phyloP scores from a whole-genome alignment of 208 protist species.

The Acanthamoeba healyi region DNA sequence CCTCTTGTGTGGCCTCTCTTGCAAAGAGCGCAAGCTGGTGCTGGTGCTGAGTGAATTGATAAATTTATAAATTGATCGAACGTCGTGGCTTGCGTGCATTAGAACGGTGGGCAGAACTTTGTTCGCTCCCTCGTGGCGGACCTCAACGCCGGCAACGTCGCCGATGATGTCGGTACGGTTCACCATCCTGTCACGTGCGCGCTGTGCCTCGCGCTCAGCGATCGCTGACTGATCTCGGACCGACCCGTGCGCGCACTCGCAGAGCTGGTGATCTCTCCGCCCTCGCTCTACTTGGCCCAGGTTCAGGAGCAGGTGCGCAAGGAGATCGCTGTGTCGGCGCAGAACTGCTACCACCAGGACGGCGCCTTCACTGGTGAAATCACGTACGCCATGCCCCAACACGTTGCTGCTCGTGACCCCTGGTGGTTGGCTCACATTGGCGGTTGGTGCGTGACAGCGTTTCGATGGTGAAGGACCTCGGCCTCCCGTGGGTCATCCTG shows the following conservation, averaged over 20 bases:
- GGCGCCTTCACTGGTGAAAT: slow-evolving; percentile 86
- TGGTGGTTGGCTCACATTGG: background rate
- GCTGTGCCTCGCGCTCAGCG: too few relatives aligned
- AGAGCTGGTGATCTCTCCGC: slow-evolving; percentile 83
- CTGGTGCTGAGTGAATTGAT: too few relatives aligned
- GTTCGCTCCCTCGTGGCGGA: slow-evolving; percentile 13
- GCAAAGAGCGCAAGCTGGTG: too few relatives aligned
- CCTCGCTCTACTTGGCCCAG: slow-evolving; percentile 71
- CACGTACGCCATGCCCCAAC: slow-evolving; percentile 18
- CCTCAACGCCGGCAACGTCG: slow-evolving; percentile 30
- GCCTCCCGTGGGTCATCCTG: slow-evolving; percentile 96
- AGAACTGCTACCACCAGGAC: slow-evolving; percentile 80
- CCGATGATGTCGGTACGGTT: slow-evolving; percentile 43
- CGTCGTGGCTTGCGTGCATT: background rate
- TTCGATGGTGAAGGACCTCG: slow-evolving; percentile 95
- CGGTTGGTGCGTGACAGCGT: too few relatives aligned
- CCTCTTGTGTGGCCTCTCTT: too few relatives aligned
- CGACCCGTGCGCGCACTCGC: too few relatives aligned
- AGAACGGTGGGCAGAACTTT: slow-evolving; percentile 16
- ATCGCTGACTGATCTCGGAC: too few relatives aligned
- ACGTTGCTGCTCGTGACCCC: background rate
- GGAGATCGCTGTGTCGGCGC: slow-evolving; percentile 72
- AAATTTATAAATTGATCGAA: too few relatives aligned
- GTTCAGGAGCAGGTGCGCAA: slow-evolving; percentile 33
- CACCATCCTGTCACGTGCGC: too few relatives aligned